Evolutionary conservation across 495 filamentous ascomycete genomes (phyloP).

Genomic region (Lentithecium fluviatile): DNA sequence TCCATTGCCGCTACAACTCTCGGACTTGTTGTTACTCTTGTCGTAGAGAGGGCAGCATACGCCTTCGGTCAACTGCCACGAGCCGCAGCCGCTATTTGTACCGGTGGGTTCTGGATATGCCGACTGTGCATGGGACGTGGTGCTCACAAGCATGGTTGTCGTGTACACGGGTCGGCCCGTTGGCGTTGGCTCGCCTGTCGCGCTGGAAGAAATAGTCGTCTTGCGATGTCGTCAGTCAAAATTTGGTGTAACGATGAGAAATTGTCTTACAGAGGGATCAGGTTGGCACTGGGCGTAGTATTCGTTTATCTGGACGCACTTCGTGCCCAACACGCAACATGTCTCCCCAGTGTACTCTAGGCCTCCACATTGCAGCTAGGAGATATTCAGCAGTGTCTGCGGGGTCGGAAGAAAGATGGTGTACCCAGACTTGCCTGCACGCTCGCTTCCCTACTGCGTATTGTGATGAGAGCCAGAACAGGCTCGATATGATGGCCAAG

Average conservation of each 20-base stretch:
- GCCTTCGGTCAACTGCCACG: constrained; percentile 7
- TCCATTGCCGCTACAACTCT: neutral
- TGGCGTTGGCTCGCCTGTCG: neutral
- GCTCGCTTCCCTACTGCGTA: neutral
- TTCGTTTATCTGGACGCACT: constrained; percentile 1
- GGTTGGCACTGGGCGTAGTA: constrained; percentile 8
- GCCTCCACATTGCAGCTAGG: neutral
- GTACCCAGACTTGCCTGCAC: constrained; percentile 9
- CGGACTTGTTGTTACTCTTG: constrained; percentile 6
- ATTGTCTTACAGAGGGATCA: neutral
- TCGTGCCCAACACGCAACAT: neutral
- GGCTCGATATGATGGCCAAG: neutral
- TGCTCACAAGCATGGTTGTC: constrained; percentile 4
- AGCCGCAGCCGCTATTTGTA: neutral
- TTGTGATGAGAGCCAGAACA: neutral
- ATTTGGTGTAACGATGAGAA: too few species aligned
- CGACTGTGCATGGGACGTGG: constrained; percentile 3
- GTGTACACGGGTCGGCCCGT: neutral
- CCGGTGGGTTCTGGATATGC: neutral
- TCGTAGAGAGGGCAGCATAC: constrained; percentile 3
- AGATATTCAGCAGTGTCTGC: neutral
- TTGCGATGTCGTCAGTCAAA: too few species aligned
- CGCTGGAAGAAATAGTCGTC: too few species aligned
- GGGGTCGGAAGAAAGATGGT: neutral
- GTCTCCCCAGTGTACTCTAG: constrained; percentile 6